phyloP scores from a whole-genome alignment of 2,329 filamentous ascomycete species.

The Rhynchosporium agropyri region DNA sequence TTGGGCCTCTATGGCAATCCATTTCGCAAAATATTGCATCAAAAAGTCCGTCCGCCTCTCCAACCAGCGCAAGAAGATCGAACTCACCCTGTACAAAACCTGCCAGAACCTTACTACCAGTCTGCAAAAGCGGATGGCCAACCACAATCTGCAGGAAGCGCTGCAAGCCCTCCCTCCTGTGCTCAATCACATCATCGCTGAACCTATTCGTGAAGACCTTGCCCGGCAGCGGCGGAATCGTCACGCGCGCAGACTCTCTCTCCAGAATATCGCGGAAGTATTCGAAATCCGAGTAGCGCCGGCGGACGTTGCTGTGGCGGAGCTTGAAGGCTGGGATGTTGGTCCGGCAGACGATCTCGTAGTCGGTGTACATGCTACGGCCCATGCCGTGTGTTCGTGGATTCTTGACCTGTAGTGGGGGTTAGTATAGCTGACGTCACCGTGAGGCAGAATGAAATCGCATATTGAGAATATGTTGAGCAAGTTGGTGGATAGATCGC shows the following conservation, averaged over 20 bases:
- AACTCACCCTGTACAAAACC: constrained; percentile 90
- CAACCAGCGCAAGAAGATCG: constrained; percentile 9
- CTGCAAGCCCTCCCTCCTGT: constrained; percentile 86
- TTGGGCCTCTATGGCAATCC: not conserved
- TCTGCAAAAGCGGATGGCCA: constrained; percentile 93
- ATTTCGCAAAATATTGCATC: not conserved
- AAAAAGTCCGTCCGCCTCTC: not conserved
- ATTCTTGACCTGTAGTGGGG: constrained; percentile 72
- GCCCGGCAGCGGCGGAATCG: constrained; percentile 91
- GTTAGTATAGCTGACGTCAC: constrained; percentile 23
- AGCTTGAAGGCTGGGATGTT: constrained; percentile 99
- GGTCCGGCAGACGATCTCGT: constrained; percentile 96
- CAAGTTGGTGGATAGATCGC: constrained; percentile 8
- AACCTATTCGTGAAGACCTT: constrained; percentile 99
- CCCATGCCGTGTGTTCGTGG: constrained; percentile 94
- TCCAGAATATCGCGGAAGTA: constrained; percentile 98
- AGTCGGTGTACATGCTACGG: constrained; percentile 97
- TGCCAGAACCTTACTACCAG: constrained; percentile 93
- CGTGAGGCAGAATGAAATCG: constrained; percentile 13
- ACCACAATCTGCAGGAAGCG: constrained; percentile 97
- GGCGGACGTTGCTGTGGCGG: constrained; percentile 81
- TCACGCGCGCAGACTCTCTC: constrained; percentile 90
- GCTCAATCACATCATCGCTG: constrained; percentile 97
- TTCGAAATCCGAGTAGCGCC: constrained; percentile 97
- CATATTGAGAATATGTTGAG: not conserved